Conservation (phyloP, 306 rosid genomes). For the Echinosophora koreensis region DNA sequence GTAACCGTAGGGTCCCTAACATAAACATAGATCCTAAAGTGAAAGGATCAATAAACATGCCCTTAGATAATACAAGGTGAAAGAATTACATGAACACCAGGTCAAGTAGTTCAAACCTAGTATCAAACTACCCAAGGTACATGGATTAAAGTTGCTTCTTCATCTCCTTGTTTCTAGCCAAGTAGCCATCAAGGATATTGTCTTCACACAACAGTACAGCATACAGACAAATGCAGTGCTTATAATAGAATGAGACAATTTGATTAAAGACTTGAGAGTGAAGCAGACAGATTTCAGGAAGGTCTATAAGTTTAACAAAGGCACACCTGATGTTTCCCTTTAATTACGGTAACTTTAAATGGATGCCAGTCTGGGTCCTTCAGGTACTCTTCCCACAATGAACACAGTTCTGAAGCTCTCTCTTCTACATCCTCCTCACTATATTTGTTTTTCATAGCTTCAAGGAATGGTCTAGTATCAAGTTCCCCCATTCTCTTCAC, state of each 20-base stretch:
- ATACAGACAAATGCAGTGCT: slow-evolving; percentile 24
- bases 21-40: slow-evolving; percentile 17
- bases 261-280: slow-evolving; percentile 21
- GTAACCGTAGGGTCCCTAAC: neutral
- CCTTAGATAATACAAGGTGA: slow-evolving; percentile 4
- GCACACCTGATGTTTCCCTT: slow-evolving; percentile 68
- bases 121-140: slow-evolving; percentile 36
- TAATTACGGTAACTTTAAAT: slow-evolving; percentile 59
- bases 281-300: slow-evolving; percentile 30
- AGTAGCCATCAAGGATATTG: slow-evolving; percentile 24
- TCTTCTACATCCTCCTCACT: slow-evolving; percentile 83
- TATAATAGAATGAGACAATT: slow-evolving; percentile 33
- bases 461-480: slow-evolving; percentile 74
- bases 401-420: slow-evolving; percentile 84
- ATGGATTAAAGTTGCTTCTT: neutral
- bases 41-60: neutral
- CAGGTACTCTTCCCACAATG: slow-evolving; percentile 91
- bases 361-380: slow-evolving; percentile 99
- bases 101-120: neutral
- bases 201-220: slow-evolving; percentile 22
- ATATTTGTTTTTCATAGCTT: slow-evolving; percentile 80
- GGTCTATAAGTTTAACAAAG: slow-evolving; percentile 31
- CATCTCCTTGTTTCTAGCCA: neutral
- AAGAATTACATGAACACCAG: neutral
- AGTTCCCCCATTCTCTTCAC: slow-evolving; percentile 98